A percentile compares a stretch with the other conserved stretches of the same genome.
These are phyloP conservation scores for Fusarium proliferatum DNA, from an alignment of 2,329 filamentous ascomycete species.

Conservation along the genomic window DNA sequence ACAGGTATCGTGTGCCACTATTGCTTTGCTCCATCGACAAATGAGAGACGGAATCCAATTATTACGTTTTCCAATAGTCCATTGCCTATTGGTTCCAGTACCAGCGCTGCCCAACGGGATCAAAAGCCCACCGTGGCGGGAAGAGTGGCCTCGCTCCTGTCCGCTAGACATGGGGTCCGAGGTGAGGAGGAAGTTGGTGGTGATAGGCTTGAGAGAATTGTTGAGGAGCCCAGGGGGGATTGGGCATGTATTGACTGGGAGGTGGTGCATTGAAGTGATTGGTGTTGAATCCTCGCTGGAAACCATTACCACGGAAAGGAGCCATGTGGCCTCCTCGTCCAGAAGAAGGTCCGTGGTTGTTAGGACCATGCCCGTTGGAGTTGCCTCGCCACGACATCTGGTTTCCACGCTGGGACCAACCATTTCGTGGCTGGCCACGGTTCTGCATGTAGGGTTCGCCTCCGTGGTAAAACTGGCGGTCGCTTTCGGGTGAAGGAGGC, in stretches of 20 bases:
- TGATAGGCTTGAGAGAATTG: conserved; percentile 27
- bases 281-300: conserved; percentile 1
- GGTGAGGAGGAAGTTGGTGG: conserved; percentile 27
- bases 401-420: conserved; percentile 12
- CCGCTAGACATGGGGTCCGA: conserved; percentile 24
- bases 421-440: background rate
- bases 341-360: background rate
- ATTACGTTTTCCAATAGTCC: background rate
- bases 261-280: conserved; percentile 3
- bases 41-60: background rate
- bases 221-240: background rate
- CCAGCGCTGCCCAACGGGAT: background rate
- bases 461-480: conserved; percentile 13
- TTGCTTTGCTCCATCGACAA: background rate
- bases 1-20: background rate
- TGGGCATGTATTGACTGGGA: conserved; percentile 19
- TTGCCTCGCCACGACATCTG: conserved; percentile 29
- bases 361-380: conserved; percentile 3
- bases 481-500: conserved; percentile 16
- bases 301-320: conserved; percentile 20
- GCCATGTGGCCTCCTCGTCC: conserved; percentile 16
- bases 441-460: conserved; percentile 1
- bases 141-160: background rate
- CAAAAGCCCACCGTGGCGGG: background rate
- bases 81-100: background rate